Base-by-base conservation (phyloP, 1,284 basidiomycete species). In the Melanopsichium pennsylvanicum region DNA sequence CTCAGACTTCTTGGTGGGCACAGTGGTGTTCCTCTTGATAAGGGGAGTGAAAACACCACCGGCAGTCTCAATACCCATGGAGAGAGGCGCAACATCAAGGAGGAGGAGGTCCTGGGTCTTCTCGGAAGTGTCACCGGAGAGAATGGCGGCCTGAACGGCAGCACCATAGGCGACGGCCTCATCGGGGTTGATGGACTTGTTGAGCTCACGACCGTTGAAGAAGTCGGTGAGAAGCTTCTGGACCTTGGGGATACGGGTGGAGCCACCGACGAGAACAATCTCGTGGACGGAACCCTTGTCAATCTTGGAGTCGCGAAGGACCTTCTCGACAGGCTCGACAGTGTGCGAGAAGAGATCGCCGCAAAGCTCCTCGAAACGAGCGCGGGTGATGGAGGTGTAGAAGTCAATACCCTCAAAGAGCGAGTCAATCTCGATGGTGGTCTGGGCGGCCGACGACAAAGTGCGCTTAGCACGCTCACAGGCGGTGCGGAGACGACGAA, bases 151-250 rank as follows among this genome's bases (percentile, higher is more conserved):
- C 86, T 98, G 96, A 79, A 98, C 95, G 70, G 96, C 94, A 73
- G 95, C 96, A 86, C 96, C 96, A 84, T 97, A 97, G 33, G 96
- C 95, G 72, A 98, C 95, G 63, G 96, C 96, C 86, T 99, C 96
- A 80, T 98, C 95, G 67, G 96, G 96, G 89, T 98, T 98, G 87
- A 98, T 98, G 83, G 82, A 82, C 78, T 83, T 83, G 81, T 83
- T 82, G 58, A 81, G 82, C 74, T 83, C 82, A 39, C 77, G 74
- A 67, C 94, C 93, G 83, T 93, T 93, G 88, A 97, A 98, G 88
- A 93, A 95, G 86, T 97, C 94, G 58, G 92, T 94, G 44, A 98
- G 92, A 82, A 97, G 90, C 86, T 96, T 94, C 84, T 95, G 90
- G 81, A 97, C 91, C 85, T 92, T 91, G 76, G 95, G 94, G 79